These are phyloP conservation scores for Xylariales sp. DNA, from an alignment of 2,329 filamentous ascomycete species.

Conservation along the genomic window DNA sequence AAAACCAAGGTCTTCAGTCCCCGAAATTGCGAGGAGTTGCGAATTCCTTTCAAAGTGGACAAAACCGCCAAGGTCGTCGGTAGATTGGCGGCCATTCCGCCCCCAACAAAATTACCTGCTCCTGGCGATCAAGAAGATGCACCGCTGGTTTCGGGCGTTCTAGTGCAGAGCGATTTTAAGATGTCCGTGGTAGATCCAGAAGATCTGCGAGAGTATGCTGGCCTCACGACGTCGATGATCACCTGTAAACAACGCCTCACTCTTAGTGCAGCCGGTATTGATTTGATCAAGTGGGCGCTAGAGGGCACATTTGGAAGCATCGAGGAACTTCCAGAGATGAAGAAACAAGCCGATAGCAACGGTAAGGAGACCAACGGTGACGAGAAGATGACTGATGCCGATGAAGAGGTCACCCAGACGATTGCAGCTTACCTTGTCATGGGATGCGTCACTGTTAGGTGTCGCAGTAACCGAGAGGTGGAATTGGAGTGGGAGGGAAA, in stretches of 20 bases:
- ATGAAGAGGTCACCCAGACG: conserved; percentile 58
- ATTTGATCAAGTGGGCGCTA: conserved; percentile 88
- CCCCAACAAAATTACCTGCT: conserved; percentile 43
- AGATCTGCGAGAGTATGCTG: conserved; percentile 91
- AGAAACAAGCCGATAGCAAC: conserved; percentile 31
- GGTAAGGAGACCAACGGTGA: conserved; percentile 28
- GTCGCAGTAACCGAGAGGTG: conserved; percentile 71
- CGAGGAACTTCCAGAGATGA: conserved; percentile 60
- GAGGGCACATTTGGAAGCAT: conserved; percentile 91
- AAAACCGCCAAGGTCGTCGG: conserved; percentile 96
- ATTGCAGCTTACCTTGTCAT: conserved; percentile 68
- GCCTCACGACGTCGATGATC: conserved; percentile 93
- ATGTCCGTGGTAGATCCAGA: conserved; percentile 95
- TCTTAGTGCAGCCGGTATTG: conserved; percentile 81
- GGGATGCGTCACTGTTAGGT: conserved; percentile 83
- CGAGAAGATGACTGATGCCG: conserved; percentile 48
- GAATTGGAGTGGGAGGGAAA: conserved; percentile 98
- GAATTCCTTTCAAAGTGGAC: conserved; percentile 92
- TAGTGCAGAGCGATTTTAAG: conserved; percentile 98
- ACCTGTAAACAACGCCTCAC: conserved; percentile 87
- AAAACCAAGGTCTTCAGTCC: conserved; percentile 93
- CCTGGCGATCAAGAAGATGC: conserved; percentile 26
- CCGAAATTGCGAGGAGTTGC: conserved; percentile 89
- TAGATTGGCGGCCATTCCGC: conserved; percentile 77
- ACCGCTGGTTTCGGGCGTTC: conserved; percentile 75